These are phyloP conservation scores for Yamadazyma membranifaciens DNA, from an alignment of 1,139 yeast genomes.

Conservation along the genomic window DNA sequence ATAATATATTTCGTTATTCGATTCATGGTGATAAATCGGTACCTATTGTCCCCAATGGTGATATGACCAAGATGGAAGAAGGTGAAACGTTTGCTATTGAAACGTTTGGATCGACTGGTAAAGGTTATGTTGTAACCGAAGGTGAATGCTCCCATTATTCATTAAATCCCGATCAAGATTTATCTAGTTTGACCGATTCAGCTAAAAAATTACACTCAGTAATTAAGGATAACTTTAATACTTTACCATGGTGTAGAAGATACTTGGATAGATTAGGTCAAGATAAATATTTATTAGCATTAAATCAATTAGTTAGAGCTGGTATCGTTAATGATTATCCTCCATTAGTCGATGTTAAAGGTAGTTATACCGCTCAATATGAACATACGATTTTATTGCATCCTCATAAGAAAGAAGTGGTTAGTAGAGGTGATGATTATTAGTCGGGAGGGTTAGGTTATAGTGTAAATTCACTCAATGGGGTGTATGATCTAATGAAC, in stretches of 20 bases:
- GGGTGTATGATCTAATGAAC: no score
- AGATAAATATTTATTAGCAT: constrained; percentile 86
- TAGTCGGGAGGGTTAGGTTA: no score
- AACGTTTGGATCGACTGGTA: constrained; percentile 96
- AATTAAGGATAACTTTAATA: constrained; percentile 82
- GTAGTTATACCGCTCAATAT: constrained; percentile 92
- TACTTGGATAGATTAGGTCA: constrained; percentile 90
- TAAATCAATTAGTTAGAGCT: constrained; percentile 78
- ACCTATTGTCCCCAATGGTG: constrained; percentile 92
- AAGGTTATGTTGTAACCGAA: constrained; percentile 78
- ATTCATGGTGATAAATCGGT: constrained; percentile 96
- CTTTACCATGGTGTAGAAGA: constrained; percentile 95
- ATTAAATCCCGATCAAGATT: constrained; percentile 47
- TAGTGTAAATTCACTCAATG: no score
- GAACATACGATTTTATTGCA: constrained; percentile 92
- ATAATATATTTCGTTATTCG: constrained; percentile 75
- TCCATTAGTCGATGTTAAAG: constrained; percentile 85
- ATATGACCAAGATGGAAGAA: constrained; percentile 96
- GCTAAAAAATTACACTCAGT: constrained; percentile 66
- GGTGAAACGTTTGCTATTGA: constrained; percentile 98
- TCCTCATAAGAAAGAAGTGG: constrained; percentile 91
- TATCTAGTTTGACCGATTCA: constrained; percentile 50
- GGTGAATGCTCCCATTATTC: constrained; percentile 98
- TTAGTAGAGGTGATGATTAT: constrained; percentile 92
- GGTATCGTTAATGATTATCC: constrained; percentile 93